Conservation (phyloP, 1,284 basidiomycete species). For the Cryptococcus sp. region DNA sequence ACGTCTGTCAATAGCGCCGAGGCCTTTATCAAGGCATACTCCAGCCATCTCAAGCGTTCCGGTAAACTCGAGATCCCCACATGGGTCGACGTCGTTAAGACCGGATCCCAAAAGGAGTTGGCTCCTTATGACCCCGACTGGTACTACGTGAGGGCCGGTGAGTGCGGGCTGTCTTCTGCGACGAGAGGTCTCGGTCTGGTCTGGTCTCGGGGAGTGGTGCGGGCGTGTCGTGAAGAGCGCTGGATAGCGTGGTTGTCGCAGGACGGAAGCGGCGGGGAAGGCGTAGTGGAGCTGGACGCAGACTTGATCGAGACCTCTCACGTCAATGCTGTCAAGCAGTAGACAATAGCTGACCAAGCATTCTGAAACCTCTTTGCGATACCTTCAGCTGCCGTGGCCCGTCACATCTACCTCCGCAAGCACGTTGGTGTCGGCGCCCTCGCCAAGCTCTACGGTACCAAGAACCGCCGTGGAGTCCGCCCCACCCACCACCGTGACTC, state of each 20-base stretch:
- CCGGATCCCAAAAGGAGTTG: conserved; percentile 95
- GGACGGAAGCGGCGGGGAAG: too few relatives aligned
- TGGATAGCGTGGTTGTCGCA: too few relatives aligned
- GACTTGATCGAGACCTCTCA: too few relatives aligned
- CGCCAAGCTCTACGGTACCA: conserved; percentile 94
- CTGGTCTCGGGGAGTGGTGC: neutral
- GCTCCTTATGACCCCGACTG: conserved; percentile 99
- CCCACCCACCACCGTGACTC: conserved; percentile 91
- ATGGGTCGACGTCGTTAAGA: conserved; percentile 99
- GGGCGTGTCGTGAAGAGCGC: neutral
- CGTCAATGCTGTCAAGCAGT: neutral
- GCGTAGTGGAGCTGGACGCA: too few relatives aligned
- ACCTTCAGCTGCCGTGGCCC: conserved; percentile 82
- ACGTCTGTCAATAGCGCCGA: conserved; percentile 54
- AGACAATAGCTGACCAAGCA: neutral
- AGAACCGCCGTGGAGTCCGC: conserved; percentile 91
- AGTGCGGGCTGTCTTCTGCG: conserved; percentile 37
- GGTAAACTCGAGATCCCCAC: conserved; percentile 88
- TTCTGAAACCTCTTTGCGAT: neutral
- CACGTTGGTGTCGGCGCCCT: conserved; percentile 96
- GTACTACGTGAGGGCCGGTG: conserved; percentile 98
- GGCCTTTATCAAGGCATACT: conserved; percentile 77
- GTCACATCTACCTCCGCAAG: conserved; percentile 99
- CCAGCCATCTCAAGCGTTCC: conserved; percentile 72
- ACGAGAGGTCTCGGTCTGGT: conserved; percentile 1